Conservation (phyloP, 192 early-diverging fungal species). For the Podila epigama region DNA sequence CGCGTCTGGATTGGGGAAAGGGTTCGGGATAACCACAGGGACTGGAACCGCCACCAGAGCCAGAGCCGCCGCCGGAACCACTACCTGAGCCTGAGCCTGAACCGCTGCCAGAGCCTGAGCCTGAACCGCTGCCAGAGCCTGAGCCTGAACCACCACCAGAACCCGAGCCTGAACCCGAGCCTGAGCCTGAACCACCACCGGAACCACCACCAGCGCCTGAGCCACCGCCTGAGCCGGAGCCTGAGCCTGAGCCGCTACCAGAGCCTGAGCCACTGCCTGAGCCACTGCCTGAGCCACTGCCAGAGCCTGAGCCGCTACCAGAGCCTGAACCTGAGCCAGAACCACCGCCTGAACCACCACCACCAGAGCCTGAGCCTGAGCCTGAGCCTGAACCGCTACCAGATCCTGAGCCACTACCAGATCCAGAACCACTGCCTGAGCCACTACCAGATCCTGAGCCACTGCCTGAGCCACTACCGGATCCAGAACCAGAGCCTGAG, state of each 20-base stretch:
- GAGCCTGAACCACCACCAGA: background rate
- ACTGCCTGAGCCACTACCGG: background rate
- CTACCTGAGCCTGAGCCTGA: background rate
- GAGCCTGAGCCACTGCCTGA: background rate
- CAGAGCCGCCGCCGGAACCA: background rate
- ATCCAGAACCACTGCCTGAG: constrained; percentile 5
- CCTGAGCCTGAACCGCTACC: too few species aligned
- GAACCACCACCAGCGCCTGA: background rate
- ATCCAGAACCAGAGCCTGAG: background rate
- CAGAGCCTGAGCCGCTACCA: too few species aligned
- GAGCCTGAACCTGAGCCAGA: too few species aligned
- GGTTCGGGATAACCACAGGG: constrained; percentile 3
- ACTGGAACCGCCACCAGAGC: background rate
- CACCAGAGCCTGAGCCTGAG: too few species aligned
- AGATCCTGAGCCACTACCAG: background rate
- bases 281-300: background rate
- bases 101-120: background rate
- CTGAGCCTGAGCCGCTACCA: background rate
- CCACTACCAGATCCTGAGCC: background rate
- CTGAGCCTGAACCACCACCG: background rate
- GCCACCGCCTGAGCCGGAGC: background rate
- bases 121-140: background rate
- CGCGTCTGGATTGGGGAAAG: constrained; percentile 25
- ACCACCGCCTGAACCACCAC: too few species aligned
- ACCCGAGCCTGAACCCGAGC: background rate